Evolutionary conservation across 78 protist species (phyloP).

Genomic region (Dictyostelium capitatum): DNA sequence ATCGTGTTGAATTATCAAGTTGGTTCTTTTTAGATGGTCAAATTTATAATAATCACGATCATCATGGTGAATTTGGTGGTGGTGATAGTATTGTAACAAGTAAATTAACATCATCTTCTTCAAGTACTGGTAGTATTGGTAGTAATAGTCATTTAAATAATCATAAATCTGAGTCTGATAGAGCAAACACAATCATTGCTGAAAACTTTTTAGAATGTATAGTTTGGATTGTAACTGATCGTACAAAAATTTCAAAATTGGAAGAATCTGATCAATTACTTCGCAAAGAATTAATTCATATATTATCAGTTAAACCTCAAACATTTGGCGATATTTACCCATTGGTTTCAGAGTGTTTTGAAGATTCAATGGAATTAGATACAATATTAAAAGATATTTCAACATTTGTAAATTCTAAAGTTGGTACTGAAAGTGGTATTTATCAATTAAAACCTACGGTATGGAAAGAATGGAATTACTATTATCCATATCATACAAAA

Average conservation of each 20-base stretch:
- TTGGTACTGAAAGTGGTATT: slow-evolving; percentile 33
- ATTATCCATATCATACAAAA: slow-evolving; percentile 33
- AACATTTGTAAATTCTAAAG: neutral
- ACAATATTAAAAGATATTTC: neutral
- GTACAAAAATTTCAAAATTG: slow-evolving; percentile 7
- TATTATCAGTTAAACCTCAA: neutral
- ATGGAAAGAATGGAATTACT: slow-evolving; percentile 56
- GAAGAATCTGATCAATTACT: neutral
- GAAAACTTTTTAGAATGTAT: slow-evolving; percentile 17
- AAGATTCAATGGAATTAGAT: neutral
- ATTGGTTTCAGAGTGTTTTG: neutral
- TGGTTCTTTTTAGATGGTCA: slow-evolving; percentile 60
- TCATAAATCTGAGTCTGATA: slow-evolving; percentile 16
- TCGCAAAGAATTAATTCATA: slow-evolving; percentile 23
- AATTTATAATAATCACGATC: neutral
- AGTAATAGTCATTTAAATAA: neutral
- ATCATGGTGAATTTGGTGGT: neutral
- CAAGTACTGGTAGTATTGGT: neutral
- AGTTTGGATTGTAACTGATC: slow-evolving; percentile 33
- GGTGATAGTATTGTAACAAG: neutral
- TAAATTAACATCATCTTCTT: neutral
- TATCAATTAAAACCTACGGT: slow-evolving; percentile 13
- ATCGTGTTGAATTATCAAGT: slow-evolving; percentile 33
- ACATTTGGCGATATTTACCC: slow-evolving; percentile 5
- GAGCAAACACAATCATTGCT: slow-evolving; percentile 5